Percentiles rank a stretch among this genome's conserved stretches.
Evolutionary conservation across 225 moss, liverwort and hornwort species (phyloP).

Genomic region (Ulota crispa): DNA sequence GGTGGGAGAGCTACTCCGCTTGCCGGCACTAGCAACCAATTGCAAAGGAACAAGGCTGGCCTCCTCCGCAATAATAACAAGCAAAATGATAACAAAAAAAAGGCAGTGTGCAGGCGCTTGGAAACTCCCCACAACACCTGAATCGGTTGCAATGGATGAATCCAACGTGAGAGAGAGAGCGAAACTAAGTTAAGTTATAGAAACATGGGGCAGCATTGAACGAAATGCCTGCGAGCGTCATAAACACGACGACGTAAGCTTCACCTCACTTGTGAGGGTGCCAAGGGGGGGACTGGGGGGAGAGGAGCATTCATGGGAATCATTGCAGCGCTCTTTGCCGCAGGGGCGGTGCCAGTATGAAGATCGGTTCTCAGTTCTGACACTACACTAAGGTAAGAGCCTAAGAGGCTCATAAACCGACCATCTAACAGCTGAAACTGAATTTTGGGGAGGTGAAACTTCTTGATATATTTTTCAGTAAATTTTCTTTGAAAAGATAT

Average conservation of each 20-base stretch:
- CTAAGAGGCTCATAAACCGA: no score
- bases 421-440: no score
- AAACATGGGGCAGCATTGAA: neutral
- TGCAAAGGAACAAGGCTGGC: neutral
- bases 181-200: no score
- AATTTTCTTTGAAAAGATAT: no score
- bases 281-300: no score
- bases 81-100: neutral
- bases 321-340: constrained; percentile 11
- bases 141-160: neutral
- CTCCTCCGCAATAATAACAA: neutral
- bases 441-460: no score
- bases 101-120: neutral
- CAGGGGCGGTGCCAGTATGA: constrained; percentile 14
- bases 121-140: neutral
- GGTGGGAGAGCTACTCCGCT: neutral
- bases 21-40: neutral
- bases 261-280: constrained; percentile 20
- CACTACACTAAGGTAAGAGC: no score
- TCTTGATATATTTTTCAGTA: no score
- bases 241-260: constrained; percentile 23
- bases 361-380: constrained; percentile 17
- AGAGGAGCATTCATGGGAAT: constrained; percentile 27
- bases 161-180: neutral
- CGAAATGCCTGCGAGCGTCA: constrained; percentile 20